Evolutionary conservation across 2,329 filamentous ascomycete species (phyloP).

Genomic region (Orbilia blumenaviensis): DNA sequence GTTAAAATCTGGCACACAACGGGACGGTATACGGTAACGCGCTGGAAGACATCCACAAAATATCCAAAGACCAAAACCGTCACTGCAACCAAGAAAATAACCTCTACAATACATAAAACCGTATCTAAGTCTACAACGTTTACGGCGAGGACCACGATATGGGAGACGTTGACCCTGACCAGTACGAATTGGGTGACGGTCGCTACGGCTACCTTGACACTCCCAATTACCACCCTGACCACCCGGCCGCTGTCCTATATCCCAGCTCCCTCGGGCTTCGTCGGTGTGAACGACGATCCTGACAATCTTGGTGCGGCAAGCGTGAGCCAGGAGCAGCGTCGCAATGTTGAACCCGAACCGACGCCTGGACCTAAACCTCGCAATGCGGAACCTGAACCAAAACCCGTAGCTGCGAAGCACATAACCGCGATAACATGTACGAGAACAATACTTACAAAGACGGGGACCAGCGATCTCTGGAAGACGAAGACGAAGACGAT

Average conservation of each 20-base stretch:
- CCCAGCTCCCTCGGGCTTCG: conserved; percentile 1
- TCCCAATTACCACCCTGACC: background rate
- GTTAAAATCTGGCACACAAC: background rate
- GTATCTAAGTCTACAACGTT: background rate
- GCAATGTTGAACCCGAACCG: background rate
- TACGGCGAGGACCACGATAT: background rate
- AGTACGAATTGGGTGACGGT: background rate
- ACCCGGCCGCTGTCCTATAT: background rate
- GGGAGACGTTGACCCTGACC: background rate
- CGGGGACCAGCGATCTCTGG: conserved; percentile 3
- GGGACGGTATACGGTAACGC: conserved; percentile 1
- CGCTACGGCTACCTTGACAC: background rate
- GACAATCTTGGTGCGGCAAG: background rate
- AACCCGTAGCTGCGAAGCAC: background rate
- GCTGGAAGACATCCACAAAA: conserved; percentile 9
- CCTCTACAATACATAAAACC: conserved; percentile 1
- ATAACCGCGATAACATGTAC: background rate
- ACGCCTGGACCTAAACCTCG: too few relatives aligned
- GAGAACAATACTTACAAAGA: conserved; percentile 14
- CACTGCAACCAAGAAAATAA: background rate
- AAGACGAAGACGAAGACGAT: conserved; percentile 20
- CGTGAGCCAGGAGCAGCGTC: background rate
- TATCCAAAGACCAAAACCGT: conserved; percentile 2
- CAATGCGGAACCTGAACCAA: background rate
- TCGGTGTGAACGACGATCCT: background rate